Percentiles rank a stretch among this genome's conserved stretches.
Evolutionary conservation across 73 alveolate genomes (phyloP).

Genomic region (Urostyla sp.): DNA sequence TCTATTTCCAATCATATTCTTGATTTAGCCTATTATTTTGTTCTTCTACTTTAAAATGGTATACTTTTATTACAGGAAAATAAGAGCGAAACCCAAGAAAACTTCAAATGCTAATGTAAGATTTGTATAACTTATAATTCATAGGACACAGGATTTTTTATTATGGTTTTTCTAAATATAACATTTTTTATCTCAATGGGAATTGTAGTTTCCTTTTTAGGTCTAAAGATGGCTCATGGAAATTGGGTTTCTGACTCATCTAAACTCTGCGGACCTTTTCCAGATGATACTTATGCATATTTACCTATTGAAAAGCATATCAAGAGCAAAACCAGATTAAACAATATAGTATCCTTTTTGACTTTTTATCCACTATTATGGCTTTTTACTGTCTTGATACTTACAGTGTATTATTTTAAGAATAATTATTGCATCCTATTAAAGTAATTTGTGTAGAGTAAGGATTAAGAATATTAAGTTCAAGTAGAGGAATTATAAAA

Average conservation of each 20-base stretch:
- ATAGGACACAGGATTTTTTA: slow-evolving; percentile 67
- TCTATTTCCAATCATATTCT: slow-evolving; percentile 64
- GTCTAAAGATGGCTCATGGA: slow-evolving; percentile 45
- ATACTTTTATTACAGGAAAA: slow-evolving; percentile 36
- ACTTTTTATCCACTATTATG: slow-evolving; percentile 66
- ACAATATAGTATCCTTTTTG: slow-evolving; percentile 1
- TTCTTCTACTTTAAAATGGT: slow-evolving; percentile 56
- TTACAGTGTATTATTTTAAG: slow-evolving; percentile 43
- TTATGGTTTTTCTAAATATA: slow-evolving; percentile 70
- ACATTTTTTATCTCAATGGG: slow-evolving; percentile 55
- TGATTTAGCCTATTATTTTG: slow-evolving; percentile 54
- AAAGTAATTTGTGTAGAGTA: slow-evolving; percentile 6
- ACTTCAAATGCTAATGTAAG: slow-evolving; percentile 56
- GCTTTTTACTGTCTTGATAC: slow-evolving; percentile 40
- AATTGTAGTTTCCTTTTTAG: slow-evolving; percentile 9
- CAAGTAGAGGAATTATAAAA: slow-evolving; percentile 51
- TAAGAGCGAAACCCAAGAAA: slow-evolving; percentile 59
- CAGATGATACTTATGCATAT: slow-evolving; percentile 27
- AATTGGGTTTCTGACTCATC: slow-evolving; percentile 48
- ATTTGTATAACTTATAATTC: slow-evolving; percentile 4
- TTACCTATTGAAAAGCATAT: slow-evolving; percentile 30
- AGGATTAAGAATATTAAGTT: slow-evolving; percentile 61
- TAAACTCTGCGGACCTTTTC: slow-evolving; percentile 66
- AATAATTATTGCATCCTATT: slow-evolving; percentile 43
- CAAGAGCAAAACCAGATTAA: neutral